A percentile compares a stretch with the other conserved stretches of the same genome.
Conservation (phyloP, 345 rosid genomes). For the Noccaea bulbosa region DNA sequence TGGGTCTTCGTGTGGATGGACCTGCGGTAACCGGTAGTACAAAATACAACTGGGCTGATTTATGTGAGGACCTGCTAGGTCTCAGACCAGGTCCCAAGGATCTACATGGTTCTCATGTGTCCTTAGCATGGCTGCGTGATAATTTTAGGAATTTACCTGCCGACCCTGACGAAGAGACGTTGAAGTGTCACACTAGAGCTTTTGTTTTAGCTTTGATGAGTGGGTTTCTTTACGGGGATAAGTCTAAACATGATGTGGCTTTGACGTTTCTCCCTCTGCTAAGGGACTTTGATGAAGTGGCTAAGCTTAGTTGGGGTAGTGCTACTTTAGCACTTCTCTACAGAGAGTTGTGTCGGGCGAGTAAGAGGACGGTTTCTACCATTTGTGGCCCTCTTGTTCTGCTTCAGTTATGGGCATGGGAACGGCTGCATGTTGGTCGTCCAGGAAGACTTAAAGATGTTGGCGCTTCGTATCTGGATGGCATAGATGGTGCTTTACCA, state of each 20-base stretch:
- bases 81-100: slow-evolving; percentile 47
- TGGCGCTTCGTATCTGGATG: slow-evolving; percentile 46
- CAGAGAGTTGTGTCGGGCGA: slow-evolving; percentile 49
- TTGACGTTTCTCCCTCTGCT: slow-evolving; percentile 47
- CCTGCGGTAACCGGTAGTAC: slow-evolving; percentile 64
- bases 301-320: slow-evolving; percentile 49
- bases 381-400: slow-evolving; percentile 51
- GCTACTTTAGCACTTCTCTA: slow-evolving; percentile 48
- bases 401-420: slow-evolving; percentile 50
- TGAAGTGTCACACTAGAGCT: slow-evolving; percentile 46
- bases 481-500: slow-evolving; percentile 46
- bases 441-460: slow-evolving; percentile 48
- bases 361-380: slow-evolving; percentile 48
- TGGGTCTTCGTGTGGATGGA: slow-evolving; percentile 80
- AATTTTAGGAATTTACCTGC: slow-evolving; percentile 43
- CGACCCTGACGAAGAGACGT: slow-evolving; percentile 40
- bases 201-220: slow-evolving; percentile 48
- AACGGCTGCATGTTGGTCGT: slow-evolving; percentile 48
- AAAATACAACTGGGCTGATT: slow-evolving; percentile 47
- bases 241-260: slow-evolving; percentile 48
- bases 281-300: slow-evolving; percentile 41
- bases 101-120: slow-evolving; percentile 48
- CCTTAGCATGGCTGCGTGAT: slow-evolving; percentile 46
- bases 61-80: slow-evolving; percentile 46
- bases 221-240: slow-evolving; percentile 48